A percentile compares a stretch with the other conserved stretches of the same genome.
Conservation (phyloP, 345 rosid species). For the Limnanthes douglasii region DNA sequence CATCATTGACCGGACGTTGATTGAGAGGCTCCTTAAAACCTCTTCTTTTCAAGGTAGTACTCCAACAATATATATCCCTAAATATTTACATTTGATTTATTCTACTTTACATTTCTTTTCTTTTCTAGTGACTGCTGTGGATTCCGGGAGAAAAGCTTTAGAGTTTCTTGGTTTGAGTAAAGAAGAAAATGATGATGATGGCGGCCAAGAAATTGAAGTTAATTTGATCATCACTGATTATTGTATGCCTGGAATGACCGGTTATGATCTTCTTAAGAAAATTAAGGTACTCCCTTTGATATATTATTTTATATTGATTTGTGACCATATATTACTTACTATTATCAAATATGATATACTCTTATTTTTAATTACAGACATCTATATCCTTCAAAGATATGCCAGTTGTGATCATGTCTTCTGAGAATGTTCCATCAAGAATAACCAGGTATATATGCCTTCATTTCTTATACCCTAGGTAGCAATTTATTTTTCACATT, state of each 20-base stretch:
- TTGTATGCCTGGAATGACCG: constrained; percentile 88
- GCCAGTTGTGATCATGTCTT: constrained; percentile 72
- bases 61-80: neutral
- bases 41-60: constrained; percentile 53
- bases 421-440: constrained; percentile 65
- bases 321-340: too few relatives aligned
- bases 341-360: neutral
- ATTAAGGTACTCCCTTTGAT: constrained; percentile 62
- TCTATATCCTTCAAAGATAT: constrained; percentile 35
- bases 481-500: neutral
- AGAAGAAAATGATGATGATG: constrained; percentile 3
- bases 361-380: constrained; percentile 30
- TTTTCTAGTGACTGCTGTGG: constrained; percentile 55
- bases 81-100: too few relatives aligned
- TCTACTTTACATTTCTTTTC: too few relatives aligned
- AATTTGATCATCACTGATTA: constrained; percentile 61
- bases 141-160: constrained; percentile 60
- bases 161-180: constrained; percentile 42
- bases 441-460: constrained; percentile 20
- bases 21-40: constrained; percentile 61
- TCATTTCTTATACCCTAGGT: neutral
- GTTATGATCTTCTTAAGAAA: constrained; percentile 68
- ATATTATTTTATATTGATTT: too few relatives aligned
- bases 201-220: constrained; percentile 38
- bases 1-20: constrained; percentile 46